phyloP scores from a whole-genome alignment of 768 basidiomycete species.

The Lentinula guzmanii region DNA sequence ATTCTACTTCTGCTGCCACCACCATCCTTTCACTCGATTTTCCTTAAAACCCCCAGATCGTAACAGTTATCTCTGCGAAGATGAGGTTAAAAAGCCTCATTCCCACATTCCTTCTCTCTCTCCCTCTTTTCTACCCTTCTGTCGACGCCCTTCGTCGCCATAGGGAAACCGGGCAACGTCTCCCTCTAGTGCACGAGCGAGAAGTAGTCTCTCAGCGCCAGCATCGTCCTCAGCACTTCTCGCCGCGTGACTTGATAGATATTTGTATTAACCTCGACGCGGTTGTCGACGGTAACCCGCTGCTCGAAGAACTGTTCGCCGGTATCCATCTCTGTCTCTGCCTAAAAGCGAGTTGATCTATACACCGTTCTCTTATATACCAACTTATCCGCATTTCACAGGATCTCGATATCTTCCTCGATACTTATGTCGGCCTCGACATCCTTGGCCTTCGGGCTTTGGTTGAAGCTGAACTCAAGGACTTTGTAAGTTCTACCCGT shows the following conservation, averaged over 20 bases:
- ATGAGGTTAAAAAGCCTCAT: constrained; percentile 4
- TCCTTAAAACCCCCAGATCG: background rate
- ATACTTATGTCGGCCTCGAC: background rate
- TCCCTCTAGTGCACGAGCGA: background rate
- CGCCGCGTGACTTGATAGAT: background rate
- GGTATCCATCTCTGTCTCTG: constrained; percentile 1
- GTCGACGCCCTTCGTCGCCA: background rate
- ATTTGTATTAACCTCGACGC: constrained; percentile 3
- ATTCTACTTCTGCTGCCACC: background rate
- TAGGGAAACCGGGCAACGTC: background rate
- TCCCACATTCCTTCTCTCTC: constrained; percentile 6
- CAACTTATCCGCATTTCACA: background rate
- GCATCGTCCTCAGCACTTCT: background rate
- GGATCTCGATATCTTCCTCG: constrained; percentile 4
- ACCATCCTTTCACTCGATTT: background rate
- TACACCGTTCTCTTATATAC: background rate
- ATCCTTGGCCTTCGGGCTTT: background rate
- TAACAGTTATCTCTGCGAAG: background rate
- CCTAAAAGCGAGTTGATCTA: background rate
- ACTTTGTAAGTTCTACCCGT: background rate
- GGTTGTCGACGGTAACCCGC: background rate
- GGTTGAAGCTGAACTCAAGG: background rate
- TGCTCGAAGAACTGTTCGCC: background rate
- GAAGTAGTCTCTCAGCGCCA: background rate
- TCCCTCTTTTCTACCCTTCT: background rate